phyloP scores from a whole-genome alignment of 306 rosid species.

The Trifolium pratense region DNA sequence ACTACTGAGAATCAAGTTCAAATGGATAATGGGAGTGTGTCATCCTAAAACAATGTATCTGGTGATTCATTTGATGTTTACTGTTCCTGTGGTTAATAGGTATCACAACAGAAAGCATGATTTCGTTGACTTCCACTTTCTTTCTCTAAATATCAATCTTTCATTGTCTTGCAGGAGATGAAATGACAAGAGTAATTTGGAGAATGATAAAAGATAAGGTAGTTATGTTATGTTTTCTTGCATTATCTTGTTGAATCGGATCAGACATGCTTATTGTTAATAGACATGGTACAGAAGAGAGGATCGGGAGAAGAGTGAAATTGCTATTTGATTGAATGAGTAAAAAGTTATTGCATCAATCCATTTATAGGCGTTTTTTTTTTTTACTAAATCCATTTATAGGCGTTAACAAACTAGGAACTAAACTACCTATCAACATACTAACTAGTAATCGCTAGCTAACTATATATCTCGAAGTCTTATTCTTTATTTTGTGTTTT shows the following conservation, averaged over 20 bases:
- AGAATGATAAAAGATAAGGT: constrained; percentile 61
- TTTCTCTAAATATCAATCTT: constrained; percentile 24
- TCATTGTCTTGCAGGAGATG: constrained; percentile 53
- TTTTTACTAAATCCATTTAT: background rate
- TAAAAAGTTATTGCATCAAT: background rate
- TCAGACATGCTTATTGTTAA: background rate
- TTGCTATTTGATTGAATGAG: background rate
- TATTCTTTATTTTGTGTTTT: background rate
- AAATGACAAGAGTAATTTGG: constrained; percentile 65
- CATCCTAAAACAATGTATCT: background rate
- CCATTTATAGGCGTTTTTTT: background rate
- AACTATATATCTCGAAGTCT: background rate
- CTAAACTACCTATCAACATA: background rate
- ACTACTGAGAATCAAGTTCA: background rate
- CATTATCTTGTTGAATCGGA: constrained; percentile 4
- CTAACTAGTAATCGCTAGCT: background rate
- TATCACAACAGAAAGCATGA: constrained; percentile 12
- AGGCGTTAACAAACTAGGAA: background rate
- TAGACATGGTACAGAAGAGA: background rate
- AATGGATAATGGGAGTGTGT: background rate
- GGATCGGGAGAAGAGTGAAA: background rate
- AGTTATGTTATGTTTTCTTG: constrained; percentile 29
- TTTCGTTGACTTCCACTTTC: constrained; percentile 7
- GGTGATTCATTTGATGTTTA: constrained; percentile 12
- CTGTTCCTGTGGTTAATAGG: background rate